phyloP scores from a whole-genome alignment of 192 early-diverging fungal species.

The Oehlia diaphana region DNA sequence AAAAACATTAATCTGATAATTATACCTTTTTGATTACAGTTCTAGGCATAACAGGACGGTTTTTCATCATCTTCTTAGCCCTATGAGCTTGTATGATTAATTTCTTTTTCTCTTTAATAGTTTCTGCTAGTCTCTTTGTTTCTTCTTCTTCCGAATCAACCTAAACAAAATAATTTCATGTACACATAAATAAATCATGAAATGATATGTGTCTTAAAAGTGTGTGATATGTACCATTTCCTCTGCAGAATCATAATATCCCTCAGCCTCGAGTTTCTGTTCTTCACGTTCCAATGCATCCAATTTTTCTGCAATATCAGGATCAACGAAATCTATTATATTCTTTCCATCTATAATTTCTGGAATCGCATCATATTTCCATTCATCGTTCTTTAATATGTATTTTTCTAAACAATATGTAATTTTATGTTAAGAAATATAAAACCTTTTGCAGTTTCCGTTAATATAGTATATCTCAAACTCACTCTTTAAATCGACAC shows the following conservation, averaged over 20 bases:
- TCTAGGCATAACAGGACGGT: slow-evolving; percentile 65
- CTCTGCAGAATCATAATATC: slow-evolving; percentile 84
- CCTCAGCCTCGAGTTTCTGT: slow-evolving; percentile 90
- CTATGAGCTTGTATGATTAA: slow-evolving; percentile 76
- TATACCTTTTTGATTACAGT: slow-evolving; percentile 45
- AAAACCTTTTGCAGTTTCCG: not conserved
- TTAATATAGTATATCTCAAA: not conserved
- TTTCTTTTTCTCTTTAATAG: slow-evolving; percentile 84
- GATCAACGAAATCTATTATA: slow-evolving; percentile 97
- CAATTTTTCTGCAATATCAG: slow-evolving; percentile 94
- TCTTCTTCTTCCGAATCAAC: slow-evolving; percentile 80
- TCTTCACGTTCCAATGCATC: slow-evolving; percentile 97
- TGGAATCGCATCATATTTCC: slow-evolving; percentile 97
- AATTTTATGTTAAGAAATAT: slow-evolving; percentile 1
- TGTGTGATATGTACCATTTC: slow-evolving; percentile 51
- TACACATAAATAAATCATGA: not conserved
- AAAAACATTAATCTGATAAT: not conserved
- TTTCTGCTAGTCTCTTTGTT: slow-evolving; percentile 73
- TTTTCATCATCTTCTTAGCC: slow-evolving; percentile 78
- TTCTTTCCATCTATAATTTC: slow-evolving; percentile 99
- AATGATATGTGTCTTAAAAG: too few species aligned
- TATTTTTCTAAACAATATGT: slow-evolving; percentile 65
- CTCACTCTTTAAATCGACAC: slow-evolving; percentile 87
- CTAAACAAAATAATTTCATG: slow-evolving; percentile 24
- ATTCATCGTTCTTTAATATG: slow-evolving; percentile 77